Conservation (phyloP, 108 stramenopile genomes). For the Schizochytrium sp. region DNA sequence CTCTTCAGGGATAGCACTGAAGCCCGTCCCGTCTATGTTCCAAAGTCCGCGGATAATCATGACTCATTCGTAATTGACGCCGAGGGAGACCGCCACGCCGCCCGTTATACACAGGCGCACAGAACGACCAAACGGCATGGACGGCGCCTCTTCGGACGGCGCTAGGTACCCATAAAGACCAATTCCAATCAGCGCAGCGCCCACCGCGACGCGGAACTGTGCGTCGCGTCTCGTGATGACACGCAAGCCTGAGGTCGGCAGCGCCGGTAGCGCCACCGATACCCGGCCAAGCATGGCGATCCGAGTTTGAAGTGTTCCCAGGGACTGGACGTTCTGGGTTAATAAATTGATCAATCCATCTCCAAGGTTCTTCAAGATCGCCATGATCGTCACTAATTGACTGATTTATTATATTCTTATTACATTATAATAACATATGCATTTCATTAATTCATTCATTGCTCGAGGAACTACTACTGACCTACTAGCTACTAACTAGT, state of each 20-base stretch:
- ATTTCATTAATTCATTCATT: no score
- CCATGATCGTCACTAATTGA: no score
- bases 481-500: no score
- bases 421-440: no score
- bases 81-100: background rate
- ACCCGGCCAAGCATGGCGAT: no score
- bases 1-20: background rate
- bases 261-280: background rate
- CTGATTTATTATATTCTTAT: no score
- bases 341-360: no score
- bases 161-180: background rate
- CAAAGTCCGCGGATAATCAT: slow-evolving; percentile 29
- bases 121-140: background rate
- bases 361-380: no score
- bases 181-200: background rate
- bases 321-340: no score
- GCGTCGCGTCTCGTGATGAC: background rate
- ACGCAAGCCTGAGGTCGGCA: background rate
- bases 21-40: slow-evolving; percentile 30
- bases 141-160: background rate
- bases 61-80: background rate
- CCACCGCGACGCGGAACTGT: background rate
- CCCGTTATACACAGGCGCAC: background rate
- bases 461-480: no score
- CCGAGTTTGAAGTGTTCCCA: no score